phyloP scores from a whole-genome alignment of 106 monocot species.

The Vanilla planifolia region DNA sequence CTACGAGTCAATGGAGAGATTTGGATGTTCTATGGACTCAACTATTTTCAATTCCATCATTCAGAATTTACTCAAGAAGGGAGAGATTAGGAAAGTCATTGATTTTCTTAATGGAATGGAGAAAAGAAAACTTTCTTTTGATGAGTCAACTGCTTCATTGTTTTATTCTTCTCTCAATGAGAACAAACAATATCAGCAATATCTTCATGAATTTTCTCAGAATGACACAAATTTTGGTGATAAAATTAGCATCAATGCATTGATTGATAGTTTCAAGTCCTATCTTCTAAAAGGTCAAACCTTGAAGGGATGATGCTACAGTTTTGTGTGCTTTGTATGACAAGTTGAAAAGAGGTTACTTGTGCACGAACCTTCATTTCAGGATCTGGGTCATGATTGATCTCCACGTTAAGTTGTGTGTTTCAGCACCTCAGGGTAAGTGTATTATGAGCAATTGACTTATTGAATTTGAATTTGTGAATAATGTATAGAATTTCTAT shows the following conservation, averaged over 20 bases:
- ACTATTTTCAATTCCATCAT: constrained; percentile 12
- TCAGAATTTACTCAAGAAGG: constrained; percentile 16
- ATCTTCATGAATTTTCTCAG: constrained; percentile 11
- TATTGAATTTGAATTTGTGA: no score
- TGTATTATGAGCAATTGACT: no score
- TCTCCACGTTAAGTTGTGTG: no score
- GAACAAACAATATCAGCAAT: constrained; percentile 7
- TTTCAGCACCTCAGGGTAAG: no score
- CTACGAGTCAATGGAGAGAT: constrained; percentile 10
- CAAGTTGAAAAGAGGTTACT: no score
- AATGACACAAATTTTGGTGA: constrained; percentile 1
- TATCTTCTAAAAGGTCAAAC: background rate
- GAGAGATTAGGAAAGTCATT: constrained; percentile 7
- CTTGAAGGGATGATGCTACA: constrained; percentile 1
- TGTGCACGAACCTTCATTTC: no score
- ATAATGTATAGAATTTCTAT: no score
- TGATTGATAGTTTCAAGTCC: constrained; percentile 6
- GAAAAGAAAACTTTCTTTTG: background rate
- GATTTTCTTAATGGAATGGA: constrained; percentile 19
- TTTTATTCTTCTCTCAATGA: constrained; percentile 2
- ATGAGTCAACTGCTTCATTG: constrained; percentile 7
- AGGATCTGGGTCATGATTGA: no score
- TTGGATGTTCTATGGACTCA: constrained; percentile 7
- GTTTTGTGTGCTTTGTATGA: background rate
- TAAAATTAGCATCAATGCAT: constrained; percentile 7